Evolutionary conservation across 306 rosid genomes (phyloP).

Genomic region (Begonia masoniana): DNA sequence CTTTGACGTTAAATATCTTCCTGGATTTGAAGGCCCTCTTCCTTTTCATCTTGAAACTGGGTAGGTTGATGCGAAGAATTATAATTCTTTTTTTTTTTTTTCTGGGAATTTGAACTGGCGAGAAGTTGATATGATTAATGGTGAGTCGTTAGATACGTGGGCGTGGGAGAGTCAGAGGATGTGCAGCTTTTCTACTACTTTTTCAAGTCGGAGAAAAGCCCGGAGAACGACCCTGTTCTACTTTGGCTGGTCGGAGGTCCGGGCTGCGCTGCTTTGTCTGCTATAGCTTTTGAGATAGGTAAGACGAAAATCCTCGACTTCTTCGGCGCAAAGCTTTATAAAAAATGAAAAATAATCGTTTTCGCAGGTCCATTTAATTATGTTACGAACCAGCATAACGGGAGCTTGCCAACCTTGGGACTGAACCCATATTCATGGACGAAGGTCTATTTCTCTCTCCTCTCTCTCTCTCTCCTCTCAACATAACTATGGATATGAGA

Average conservation of each 20-base stretch:
- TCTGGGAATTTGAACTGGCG: background rate
- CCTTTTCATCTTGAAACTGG: conserved; percentile 61
- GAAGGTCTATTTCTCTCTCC: conserved; percentile 22
- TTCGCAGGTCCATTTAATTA: conserved; percentile 47
- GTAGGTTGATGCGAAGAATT: conserved; percentile 11
- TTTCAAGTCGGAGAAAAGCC: conserved; percentile 42
- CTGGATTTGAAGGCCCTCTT: conserved; percentile 54
- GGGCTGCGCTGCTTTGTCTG: conserved; percentile 45
- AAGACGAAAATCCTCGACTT: too few relatives aligned
- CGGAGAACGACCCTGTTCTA: conserved; percentile 47
- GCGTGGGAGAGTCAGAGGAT: conserved; percentile 51
- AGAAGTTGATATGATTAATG: background rate
- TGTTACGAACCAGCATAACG: conserved; percentile 24
- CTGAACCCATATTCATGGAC: conserved; percentile 55
- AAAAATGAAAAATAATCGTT: too few relatives aligned
- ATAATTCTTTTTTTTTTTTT: background rate
- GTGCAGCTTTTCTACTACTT: conserved; percentile 51
- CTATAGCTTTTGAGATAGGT: conserved; percentile 43
- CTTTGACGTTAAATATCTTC: conserved; percentile 28
- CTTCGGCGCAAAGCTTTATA: too few relatives aligned
- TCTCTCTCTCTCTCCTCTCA: background rate
- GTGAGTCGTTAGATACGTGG: conserved; percentile 32
- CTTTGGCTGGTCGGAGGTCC: conserved; percentile 78
- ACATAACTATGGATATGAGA: too few relatives aligned
- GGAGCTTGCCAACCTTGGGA: conserved; percentile 36